Evolutionary conservation across 2,329 filamentous ascomycete species (phyloP).

Genomic region (Cyphellophora attinorum): DNA sequence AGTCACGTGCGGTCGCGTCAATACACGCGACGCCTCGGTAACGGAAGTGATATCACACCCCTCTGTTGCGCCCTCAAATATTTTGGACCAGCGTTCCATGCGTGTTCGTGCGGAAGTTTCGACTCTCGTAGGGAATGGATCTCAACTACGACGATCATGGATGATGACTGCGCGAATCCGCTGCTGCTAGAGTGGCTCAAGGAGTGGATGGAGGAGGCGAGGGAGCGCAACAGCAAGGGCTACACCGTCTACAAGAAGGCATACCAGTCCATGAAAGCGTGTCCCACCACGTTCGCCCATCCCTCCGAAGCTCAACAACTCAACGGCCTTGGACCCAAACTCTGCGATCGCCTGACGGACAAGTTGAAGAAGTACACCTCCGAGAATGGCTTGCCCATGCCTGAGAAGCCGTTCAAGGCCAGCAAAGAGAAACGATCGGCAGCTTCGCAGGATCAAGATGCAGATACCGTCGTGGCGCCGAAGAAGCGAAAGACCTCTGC

Average conservation of each 20-base stretch:
- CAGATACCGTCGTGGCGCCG: constrained; percentile 24
- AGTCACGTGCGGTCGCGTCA: too few species aligned
- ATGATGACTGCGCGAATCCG: constrained; percentile 53
- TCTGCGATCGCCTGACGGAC: constrained; percentile 60
- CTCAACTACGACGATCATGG: constrained; percentile 18
- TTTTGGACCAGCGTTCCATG: too few species aligned
- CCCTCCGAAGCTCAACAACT: constrained; percentile 63
- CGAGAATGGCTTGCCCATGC: constrained; percentile 59
- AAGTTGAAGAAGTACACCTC: constrained; percentile 48
- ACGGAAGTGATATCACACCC: too few species aligned
- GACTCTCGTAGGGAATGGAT: too few species aligned
- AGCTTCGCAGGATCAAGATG: constrained; percentile 9
- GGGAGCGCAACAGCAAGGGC: constrained; percentile 61
- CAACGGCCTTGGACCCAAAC: constrained; percentile 63
- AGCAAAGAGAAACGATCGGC: constrained; percentile 18
- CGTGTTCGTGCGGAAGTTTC: too few species aligned
- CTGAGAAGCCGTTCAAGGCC: constrained; percentile 35
- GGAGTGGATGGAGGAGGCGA: constrained; percentile 64
- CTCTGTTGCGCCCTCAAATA: too few species aligned
- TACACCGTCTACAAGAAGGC: constrained; percentile 60
- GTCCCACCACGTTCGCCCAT: constrained; percentile 61
- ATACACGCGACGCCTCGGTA: too few species aligned
- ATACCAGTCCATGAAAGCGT: constrained; percentile 66
- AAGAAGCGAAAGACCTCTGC: constrained; percentile 54
- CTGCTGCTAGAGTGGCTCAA: constrained; percentile 64